A percentile compares a stretch with the other conserved stretches of the same genome.
Evolutionary conservation across 306 rosid species (phyloP).

Genomic region (Vigna unguiculata): DNA sequence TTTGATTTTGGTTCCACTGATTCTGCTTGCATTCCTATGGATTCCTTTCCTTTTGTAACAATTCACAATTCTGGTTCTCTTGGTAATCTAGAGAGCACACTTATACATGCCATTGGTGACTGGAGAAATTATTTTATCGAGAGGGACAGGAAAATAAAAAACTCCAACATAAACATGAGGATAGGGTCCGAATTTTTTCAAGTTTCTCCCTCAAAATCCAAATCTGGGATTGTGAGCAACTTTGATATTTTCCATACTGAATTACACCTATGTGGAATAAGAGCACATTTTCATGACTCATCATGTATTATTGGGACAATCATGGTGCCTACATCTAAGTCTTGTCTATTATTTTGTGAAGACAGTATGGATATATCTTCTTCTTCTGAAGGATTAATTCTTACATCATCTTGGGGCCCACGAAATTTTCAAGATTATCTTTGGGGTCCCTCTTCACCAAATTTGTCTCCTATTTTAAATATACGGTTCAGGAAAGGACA

Average conservation of each 20-base stretch:
- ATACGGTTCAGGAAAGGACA: conserved; percentile 66
- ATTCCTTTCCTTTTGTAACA: conserved; percentile 80
- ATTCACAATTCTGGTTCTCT: conserved; percentile 68
- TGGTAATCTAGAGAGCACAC: conserved; percentile 65
- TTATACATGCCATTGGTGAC: conserved; percentile 58
- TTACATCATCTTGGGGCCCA: conserved; percentile 78
- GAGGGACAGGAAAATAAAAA: conserved; percentile 59
- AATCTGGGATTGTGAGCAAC: conserved; percentile 45
- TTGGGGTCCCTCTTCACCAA: conserved; percentile 79
- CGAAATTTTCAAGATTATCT: conserved; percentile 62
- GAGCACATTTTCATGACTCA: conserved; percentile 87
- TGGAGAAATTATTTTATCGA: conserved; percentile 75
- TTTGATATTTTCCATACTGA: conserved; percentile 55
- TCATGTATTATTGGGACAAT: conserved; percentile 77
- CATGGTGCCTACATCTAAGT: conserved; percentile 60
- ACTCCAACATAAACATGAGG: conserved; percentile 44
- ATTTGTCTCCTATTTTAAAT: conserved; percentile 82
- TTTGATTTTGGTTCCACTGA: conserved; percentile 66
- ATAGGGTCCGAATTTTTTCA: conserved; percentile 49
- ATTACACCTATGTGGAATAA: conserved; percentile 61
- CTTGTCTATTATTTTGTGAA: conserved; percentile 63
- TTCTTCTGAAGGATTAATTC: conserved; percentile 77
- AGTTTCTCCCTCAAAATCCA: conserved; percentile 45
- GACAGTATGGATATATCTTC: conserved; percentile 66
- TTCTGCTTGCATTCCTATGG: conserved; percentile 74